Base-by-base conservation (phyloP, 495 filamentous ascomycete genomes). In the Penicillium dipodomyicola region DNA sequence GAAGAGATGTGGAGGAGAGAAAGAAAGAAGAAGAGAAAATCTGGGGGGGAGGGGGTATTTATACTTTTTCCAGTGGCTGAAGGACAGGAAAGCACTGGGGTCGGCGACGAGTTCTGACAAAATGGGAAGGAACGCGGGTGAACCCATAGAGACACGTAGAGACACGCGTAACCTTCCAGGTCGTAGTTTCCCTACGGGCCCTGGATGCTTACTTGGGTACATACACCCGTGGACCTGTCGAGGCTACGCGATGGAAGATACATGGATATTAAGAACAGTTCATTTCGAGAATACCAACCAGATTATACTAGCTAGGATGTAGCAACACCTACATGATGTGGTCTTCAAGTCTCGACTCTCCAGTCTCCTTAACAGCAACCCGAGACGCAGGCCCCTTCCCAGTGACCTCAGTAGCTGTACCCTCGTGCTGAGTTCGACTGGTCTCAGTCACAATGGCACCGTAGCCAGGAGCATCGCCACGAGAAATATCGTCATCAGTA, bases 351-450 rank as follows among this genome's bases (percentile, higher is more conserved):
- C 50, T 52, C 27, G 53, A 48, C 47, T 63, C 64, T 6, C 37
- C 39, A 8, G 59, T 59, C 19, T 62, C 54, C 22, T 58, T 67
- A 41, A 65, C 51, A 12, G 49, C 47, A 57, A 68, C 54, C 17
- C 37, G 46, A 37, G 65, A 47, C 6, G 52, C 41, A 30, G 43
- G 5, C 7, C 53, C 63, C 27, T 70, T 70, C 4, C 47, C 52
- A 49, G 49, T 39, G 39, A 48, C 40, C 40, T 57, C 60, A 10
- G 27, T 17, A 20, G 35, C 2, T 7, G 53, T 60, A 8, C 29
- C 40, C 12, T 29, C 48, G 23, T 44, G 22, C 30, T 39, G 20
- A 33, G 4, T 27, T 37, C 42, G 9, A 25, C 35, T 40, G 5
- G 45, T 30, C 6, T 50, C 53, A 15, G 57, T 48, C 8, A 47